Conservation (phyloP, 2,329 filamentous ascomycete species). For the Ploettnerulaceae sp. region DNA sequence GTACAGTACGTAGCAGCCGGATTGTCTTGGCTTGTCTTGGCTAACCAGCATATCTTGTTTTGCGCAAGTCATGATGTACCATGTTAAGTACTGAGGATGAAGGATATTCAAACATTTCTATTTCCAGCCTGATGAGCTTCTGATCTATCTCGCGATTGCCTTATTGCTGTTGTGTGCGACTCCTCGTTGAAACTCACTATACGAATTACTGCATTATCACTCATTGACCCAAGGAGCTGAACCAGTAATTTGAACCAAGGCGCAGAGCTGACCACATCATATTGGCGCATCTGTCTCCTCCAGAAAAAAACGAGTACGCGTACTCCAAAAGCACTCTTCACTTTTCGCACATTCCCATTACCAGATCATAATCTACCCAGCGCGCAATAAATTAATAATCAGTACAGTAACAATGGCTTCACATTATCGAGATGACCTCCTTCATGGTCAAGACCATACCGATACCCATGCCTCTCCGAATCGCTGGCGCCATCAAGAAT, state of each 20-base stretch:
- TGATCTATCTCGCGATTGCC: no score
- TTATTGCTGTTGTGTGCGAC: no score
- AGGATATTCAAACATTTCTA: neutral
- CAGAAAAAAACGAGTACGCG: slow-evolving; percentile 1
- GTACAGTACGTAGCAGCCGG: neutral
- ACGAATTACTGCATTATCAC: neutral
- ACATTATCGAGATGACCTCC: slow-evolving; percentile 25
- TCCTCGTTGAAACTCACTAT: no score
- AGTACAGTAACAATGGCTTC: slow-evolving; percentile 25
- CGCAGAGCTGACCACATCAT: slow-evolving; percentile 7
- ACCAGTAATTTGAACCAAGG: neutral
- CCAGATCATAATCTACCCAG: no score
- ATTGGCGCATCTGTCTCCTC: neutral
- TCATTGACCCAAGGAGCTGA: slow-evolving; percentile 1
- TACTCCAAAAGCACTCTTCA: no score
- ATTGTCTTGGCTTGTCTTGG: slow-evolving; percentile 6
- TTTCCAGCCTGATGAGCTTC: neutral
- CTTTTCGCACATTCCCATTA: no score
- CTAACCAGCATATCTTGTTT: slow-evolving; percentile 6
- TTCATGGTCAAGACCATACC: slow-evolving; percentile 27
- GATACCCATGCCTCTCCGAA: slow-evolving; percentile 54
- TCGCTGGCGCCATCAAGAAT: slow-evolving; percentile 62
- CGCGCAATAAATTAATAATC: no score
- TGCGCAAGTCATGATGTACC: neutral
- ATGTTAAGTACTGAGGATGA: slow-evolving; percentile 2